Base-by-base conservation (phyloP, 768 basidiomycete genomes). In the Dioszegia crocea region DNA sequence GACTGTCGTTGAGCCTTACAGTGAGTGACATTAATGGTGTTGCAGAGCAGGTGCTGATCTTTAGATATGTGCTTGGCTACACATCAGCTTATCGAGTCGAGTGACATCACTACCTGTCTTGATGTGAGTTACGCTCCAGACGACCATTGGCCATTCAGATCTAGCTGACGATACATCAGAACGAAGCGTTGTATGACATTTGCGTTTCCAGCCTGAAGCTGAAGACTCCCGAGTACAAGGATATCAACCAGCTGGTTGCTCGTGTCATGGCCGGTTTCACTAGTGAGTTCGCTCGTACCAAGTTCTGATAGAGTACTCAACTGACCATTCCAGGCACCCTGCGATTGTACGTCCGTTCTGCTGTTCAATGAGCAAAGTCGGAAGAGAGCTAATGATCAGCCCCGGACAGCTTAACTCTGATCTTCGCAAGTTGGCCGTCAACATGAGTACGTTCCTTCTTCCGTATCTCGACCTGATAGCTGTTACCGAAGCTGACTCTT, bases 211-310 rank as follows among this genome's bases (percentile, higher is more conserved):
- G 71, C 27, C 64, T 80, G 39, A 76, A 77, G 60, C 57, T 63
- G 30, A 60, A 66, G 47, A 56, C 57, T 16, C 79, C 79, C 1
- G 49, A 65, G 17, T 76, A 78, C 63, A 59, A 67, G 17, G 72
- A 78, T 23, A 68, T 80, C 23, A 80, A 80, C 71, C 59, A 86
- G 84, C 78, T 94, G 36, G 85, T 96, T 49, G 82, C 91, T 0
- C 86, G 85, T 72, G 91, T 94, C 36, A 94, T 98, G 90, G 88
- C 88, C 61, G 94, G 94, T 46, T 86, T 93, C 48, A 92, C 88
- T 71, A 94, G 71, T 73, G 30, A 59, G 71, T 66, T 26, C 2
- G 38, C 6, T 43, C 40, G 8, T 43, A 16, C 21, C 21, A 8
- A n/a, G n/a, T 8, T 17, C 41, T 36, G 19, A 12, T 19, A 38